Evolutionary conservation across 495 filamentous ascomycete genomes (phyloP).

Genomic region (Penicillium goetzii): DNA sequence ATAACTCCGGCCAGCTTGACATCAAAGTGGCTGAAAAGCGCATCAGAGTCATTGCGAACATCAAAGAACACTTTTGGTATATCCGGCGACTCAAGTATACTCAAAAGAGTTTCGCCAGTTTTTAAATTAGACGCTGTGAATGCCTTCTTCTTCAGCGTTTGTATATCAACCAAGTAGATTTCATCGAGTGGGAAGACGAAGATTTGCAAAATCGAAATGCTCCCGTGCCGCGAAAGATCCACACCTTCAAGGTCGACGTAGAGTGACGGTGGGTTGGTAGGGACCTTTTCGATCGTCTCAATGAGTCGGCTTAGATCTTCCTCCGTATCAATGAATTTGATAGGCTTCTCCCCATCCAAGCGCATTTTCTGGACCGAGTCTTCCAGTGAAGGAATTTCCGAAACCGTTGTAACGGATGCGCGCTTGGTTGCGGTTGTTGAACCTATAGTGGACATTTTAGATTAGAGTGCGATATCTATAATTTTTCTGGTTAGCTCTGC

Average conservation of each 20-base stretch:
- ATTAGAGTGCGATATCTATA: not conserved
- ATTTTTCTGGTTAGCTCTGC: not conserved
- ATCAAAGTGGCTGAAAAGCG: slow-evolving; percentile 50
- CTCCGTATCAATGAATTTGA: not conserved
- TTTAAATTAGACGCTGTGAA: slow-evolving; percentile 43
- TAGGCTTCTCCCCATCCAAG: not conserved
- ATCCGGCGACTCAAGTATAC: slow-evolving; percentile 49
- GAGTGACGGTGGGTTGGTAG: slow-evolving; percentile 27
- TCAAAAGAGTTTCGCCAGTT: slow-evolving; percentile 46
- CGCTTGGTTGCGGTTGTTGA: not conserved
- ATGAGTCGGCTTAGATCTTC: not conserved
- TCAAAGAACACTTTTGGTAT: slow-evolving; percentile 45
- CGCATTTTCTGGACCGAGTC: not conserved
- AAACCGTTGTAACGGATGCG: not conserved
- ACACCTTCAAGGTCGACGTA: slow-evolving; percentile 62
- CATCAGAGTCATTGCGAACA: slow-evolving; percentile 56
- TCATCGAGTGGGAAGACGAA: slow-evolving; percentile 23
- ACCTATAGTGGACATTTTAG: not conserved
- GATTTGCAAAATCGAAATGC: slow-evolving; percentile 55
- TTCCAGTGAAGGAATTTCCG: not conserved
- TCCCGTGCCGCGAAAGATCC: slow-evolving; percentile 50
- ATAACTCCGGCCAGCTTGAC: slow-evolving; percentile 44
- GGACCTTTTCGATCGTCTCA: not conserved
- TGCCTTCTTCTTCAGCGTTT: slow-evolving; percentile 43
- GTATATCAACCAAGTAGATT: slow-evolving; percentile 55